Base-by-base conservation (phyloP, 768 basidiomycete species). In the Psilocybe cyanescens region DNA sequence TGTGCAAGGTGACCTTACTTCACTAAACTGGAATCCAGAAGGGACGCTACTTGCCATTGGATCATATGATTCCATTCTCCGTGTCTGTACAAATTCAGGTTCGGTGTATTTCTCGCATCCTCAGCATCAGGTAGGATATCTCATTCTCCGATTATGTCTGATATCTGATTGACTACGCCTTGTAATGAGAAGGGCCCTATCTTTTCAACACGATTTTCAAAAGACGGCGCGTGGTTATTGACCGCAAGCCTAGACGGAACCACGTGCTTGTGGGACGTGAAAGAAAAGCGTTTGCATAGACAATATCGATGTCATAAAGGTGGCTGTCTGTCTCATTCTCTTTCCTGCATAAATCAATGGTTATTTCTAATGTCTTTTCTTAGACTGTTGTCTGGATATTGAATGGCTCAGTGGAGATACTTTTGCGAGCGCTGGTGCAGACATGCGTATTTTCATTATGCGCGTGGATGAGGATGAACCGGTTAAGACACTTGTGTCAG, bases 201-300 rank as follows among this genome's bases (percentile, higher is more conserved):
- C 71, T 94, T 94, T 69, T 84, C 91, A 46, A 83, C 86, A 48
- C 83, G 86, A 58, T 95, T 94, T 68, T 94, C 92, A 11, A 84
- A 80, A 61, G 82, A 84, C 37, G 91, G 92, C 4, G 81, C 82
- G 54, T 90, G 88, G 86, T 77, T 95, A 54, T 73, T 88, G 47
- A 88, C 90, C 8, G 91, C 89, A 2, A 92, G 93, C 72, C 70
- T 93, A 55, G 93, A 95, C 70, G 85, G 86, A 7, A 89, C 88
- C 2, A 81, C 87, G 4, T 92, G 91, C 67, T 79, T 94, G 7
- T 95, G 92, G 91, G 85, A 94, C 68, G 81, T 93, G 12, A 75
- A 79, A 56, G 83, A 81, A 62, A 88, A 86, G 69, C 77, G 75
- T 58, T 71, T 92, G 19, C 76, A 86, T 64, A 83, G 78, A 62